Percentiles rank a stretch among this genome's conserved stretches.
Evolutionary conservation across 2,329 filamentous ascomycete species (phyloP).

Genomic region (Pseudogymnoascus sp.): DNA sequence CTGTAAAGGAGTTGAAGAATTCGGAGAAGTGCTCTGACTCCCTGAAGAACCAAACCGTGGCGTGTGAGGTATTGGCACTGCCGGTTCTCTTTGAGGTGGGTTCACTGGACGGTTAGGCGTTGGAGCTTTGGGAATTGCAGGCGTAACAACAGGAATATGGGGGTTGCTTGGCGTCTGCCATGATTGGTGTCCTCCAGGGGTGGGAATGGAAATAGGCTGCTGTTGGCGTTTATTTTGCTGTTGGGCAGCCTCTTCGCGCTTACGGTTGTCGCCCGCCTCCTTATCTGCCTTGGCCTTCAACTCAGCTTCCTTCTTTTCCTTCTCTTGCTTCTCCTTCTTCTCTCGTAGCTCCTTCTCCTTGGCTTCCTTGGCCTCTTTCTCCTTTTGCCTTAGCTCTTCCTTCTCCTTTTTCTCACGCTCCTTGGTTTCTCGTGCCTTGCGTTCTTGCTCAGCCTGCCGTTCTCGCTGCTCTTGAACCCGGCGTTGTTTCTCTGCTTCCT

Average conservation of each 20-base stretch:
- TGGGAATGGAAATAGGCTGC: constrained; percentile 38
- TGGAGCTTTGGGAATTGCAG: constrained; percentile 73
- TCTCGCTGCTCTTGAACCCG: constrained; percentile 79
- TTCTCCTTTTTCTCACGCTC: constrained; percentile 78
- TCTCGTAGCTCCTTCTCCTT: constrained; percentile 52
- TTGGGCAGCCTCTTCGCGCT: constrained; percentile 39
- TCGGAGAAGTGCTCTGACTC: constrained; percentile 54
- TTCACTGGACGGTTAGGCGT: constrained; percentile 73
- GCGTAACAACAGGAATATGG: constrained; percentile 70
- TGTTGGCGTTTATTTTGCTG: constrained; percentile 37
- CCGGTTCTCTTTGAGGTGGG: constrained; percentile 62
- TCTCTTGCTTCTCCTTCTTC: constrained; percentile 52
- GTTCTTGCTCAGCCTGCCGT: constrained; percentile 76
- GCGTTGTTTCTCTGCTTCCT: constrained; percentile 77
- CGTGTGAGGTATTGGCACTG: constrained; percentile 61
- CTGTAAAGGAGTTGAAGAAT: constrained; percentile 56
- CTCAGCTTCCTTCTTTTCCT: constrained; percentile 55
- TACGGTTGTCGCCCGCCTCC: constrained; percentile 43
- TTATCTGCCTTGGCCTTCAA: constrained; percentile 37
- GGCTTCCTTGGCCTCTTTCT: constrained; percentile 68
- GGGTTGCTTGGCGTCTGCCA: constrained; percentile 61
- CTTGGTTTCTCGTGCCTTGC: constrained; percentile 72
- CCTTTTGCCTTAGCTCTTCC: constrained; percentile 73
- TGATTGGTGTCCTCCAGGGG: constrained; percentile 51
- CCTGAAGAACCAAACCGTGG: constrained; percentile 53